phyloP scores from a whole-genome alignment of 768 basidiomycete species.

The Boletus rufocinnamomeus region DNA sequence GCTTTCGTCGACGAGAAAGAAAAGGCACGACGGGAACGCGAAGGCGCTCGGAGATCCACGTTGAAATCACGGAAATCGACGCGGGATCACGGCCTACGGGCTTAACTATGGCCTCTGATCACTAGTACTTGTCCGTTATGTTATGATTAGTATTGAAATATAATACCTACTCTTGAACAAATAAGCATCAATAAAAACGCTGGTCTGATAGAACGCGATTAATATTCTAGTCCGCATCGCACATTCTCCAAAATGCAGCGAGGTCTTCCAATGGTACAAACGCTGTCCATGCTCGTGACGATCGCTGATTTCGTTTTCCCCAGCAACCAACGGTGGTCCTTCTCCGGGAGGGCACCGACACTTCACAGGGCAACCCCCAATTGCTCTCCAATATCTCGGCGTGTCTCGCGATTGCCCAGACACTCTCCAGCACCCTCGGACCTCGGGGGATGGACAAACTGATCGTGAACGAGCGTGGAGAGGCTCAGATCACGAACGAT shows the following conservation, averaged over 20 bases:
- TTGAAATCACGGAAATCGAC: constrained; percentile 35
- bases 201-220: constrained; percentile 4
- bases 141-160: background rate
- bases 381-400: constrained; percentile 95
- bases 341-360: constrained; percentile 93
- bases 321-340: constrained; percentile 98
- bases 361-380: constrained; percentile 91
- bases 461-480: constrained; percentile 90
- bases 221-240: constrained; percentile 6
- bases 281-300: background rate
- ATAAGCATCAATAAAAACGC: constrained; percentile 24
- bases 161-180: constrained; percentile 13
- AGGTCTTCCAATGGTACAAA: constrained; percentile 70
- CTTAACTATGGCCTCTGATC: constrained; percentile 4
- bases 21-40: constrained; percentile 49
- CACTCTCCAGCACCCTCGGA: constrained; percentile 92
- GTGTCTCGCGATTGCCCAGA: constrained; percentile 91
- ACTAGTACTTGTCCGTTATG: background rate
- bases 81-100: constrained; percentile 9
- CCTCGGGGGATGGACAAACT: constrained; percentile 99
- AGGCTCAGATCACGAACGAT: constrained; percentile 99
- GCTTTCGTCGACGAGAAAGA: constrained; percentile 65
- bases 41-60: constrained; percentile 48
- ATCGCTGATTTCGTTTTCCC: constrained; percentile 21
- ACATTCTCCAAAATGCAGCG: constrained; percentile 71